Conservation (phyloP, 75 land plant species). For the Picea glauca region DNA sequence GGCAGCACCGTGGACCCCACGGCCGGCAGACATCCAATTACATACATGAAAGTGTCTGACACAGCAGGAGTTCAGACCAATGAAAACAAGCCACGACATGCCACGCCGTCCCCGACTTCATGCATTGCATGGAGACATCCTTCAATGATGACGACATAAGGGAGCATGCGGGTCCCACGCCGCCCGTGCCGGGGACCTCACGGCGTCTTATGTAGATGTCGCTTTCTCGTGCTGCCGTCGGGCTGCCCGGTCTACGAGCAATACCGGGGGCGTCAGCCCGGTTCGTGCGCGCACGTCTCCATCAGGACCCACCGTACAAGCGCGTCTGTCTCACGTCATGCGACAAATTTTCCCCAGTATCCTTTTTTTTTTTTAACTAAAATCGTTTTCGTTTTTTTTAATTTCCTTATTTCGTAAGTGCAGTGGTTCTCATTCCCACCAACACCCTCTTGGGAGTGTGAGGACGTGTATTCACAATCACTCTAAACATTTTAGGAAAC, state of each 20-base stretch:
- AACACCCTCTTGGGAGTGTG: too few species aligned
- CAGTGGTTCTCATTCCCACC: too few species aligned
- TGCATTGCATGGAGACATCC: not conserved
- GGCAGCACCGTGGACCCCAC: not conserved
- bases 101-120: not conserved
- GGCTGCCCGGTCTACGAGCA: too few species aligned
- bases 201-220: not conserved
- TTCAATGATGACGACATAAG: not conserved
- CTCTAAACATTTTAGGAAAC: too few species aligned
- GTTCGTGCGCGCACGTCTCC: not conserved
- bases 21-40: not conserved
- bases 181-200: constrained; percentile 9
- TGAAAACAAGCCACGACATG: not conserved
- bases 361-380: not conserved
- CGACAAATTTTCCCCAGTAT: not conserved
- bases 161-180: constrained; percentile 5
- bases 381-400: too few species aligned
- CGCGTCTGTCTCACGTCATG: constrained; percentile 4
- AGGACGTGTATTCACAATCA: too few species aligned
- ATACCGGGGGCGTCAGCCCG: not conserved
- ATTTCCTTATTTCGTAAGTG: too few species aligned
- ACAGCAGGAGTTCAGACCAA: not conserved
- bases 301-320: constrained; percentile 8
- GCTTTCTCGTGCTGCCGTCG: too few species aligned
- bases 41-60: not conserved